phyloP scores from a whole-genome alignment of 176 grass and related monocot genomes.

The Neostapfia colusana region DNA sequence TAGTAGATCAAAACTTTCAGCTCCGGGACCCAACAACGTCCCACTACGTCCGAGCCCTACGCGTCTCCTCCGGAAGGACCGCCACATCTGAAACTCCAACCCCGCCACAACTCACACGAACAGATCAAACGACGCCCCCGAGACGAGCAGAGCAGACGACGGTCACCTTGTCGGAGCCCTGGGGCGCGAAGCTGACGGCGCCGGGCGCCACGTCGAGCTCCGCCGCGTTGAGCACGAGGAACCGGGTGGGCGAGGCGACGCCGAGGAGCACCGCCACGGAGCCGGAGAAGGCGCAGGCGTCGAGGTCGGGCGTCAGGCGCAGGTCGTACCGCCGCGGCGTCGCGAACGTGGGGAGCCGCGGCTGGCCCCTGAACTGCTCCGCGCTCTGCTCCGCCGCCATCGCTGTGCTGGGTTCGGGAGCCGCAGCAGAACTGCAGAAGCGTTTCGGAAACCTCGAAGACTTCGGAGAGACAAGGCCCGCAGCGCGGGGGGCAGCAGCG shows the following conservation, averaged over 20 bases:
- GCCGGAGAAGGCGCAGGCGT: conserved; percentile 65
- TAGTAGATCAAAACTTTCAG: conserved; percentile 3
- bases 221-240: conserved; percentile 87
- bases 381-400: conserved; percentile 48
- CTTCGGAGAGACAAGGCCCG: background rate
- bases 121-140: conserved; percentile 20
- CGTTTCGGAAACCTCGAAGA: conserved; percentile 3
- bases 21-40: background rate
- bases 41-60: background rate
- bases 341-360: conserved; percentile 72
- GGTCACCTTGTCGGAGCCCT: conserved; percentile 53
- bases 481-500: background rate
- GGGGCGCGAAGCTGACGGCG: conserved; percentile 47
- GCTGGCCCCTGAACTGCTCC: conserved; percentile 66
- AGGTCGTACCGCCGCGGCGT: conserved; percentile 80
- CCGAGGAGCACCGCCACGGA: conserved; percentile 46
- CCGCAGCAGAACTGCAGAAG: background rate
- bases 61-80: background rate
- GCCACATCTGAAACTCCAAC: background rate
- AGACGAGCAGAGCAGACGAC: background rate
- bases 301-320: conserved; percentile 71
- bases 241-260: conserved; percentile 51
- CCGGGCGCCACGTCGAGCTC: conserved; percentile 54
- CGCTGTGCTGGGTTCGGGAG: background rate
- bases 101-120: background rate